Evolutionary conservation across 2,329 filamentous ascomycete species (phyloP).

Genomic region (Dryadomyces quercus-mongolicae): DNA sequence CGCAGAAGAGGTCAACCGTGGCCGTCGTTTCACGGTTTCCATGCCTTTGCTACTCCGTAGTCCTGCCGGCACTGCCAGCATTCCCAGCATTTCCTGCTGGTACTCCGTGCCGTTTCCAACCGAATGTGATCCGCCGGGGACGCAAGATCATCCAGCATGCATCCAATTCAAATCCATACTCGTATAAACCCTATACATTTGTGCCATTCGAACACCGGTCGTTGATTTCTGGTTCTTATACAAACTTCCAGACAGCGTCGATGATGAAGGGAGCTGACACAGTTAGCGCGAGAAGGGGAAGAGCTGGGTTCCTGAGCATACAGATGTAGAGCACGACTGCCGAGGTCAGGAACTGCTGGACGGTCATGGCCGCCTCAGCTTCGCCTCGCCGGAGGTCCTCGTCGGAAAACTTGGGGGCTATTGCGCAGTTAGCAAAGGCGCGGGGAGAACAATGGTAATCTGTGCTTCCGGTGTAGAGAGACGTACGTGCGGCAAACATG

Average conservation of each 20-base stretch:
- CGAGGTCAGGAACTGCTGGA: slow-evolving; percentile 54
- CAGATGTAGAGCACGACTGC: slow-evolving; percentile 64
- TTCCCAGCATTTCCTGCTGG: too few species aligned
- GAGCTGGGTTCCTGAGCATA: slow-evolving; percentile 32
- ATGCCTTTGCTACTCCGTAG: too few species aligned
- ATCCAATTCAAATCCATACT: too few species aligned
- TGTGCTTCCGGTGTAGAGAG: slow-evolving; percentile 3
- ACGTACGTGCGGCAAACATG: slow-evolving; percentile 54
- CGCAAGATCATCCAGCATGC: too few species aligned
- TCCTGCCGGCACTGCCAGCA: too few species aligned
- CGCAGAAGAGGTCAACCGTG: too few species aligned
- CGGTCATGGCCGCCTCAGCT: slow-evolving; percentile 51
- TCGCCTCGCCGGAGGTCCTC: slow-evolving; percentile 62
- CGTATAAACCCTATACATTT: too few species aligned
- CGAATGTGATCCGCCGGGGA: too few species aligned
- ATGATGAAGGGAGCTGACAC: slow-evolving; percentile 44
- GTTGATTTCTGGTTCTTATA: slow-evolving; percentile 15
- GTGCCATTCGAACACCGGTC: too few species aligned
- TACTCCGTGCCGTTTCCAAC: too few species aligned
- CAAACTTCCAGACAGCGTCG: slow-evolving; percentile 28
- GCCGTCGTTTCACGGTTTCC: too few species aligned
- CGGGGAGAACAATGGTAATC: background rate
- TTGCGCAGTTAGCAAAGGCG: background rate
- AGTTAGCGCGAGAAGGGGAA: background rate
- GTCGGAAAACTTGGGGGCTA: slow-evolving; percentile 47